Conservation (phyloP, 331 rosid species). For the Cydonia oblonga region DNA sequence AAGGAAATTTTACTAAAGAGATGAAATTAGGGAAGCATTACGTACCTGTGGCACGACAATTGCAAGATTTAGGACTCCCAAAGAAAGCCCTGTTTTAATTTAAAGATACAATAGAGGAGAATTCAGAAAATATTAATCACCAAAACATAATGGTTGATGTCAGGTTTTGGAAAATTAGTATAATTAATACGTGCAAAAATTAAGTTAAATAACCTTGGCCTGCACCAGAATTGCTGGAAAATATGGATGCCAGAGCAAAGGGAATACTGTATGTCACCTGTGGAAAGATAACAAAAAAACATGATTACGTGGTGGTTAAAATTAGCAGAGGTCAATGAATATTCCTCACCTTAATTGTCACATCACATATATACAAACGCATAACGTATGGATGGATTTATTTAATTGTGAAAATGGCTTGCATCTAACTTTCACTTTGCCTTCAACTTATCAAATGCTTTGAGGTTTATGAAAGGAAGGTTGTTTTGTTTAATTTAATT, state of each 20-base stretch:
- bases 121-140: not conserved
- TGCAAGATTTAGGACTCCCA: constrained; percentile 76
- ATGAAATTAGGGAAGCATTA: not conserved
- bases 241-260: constrained; percentile 79
- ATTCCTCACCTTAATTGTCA: too few species aligned
- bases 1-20: not conserved
- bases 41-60: constrained; percentile 68
- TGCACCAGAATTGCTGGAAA: constrained; percentile 53
- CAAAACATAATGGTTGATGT: not conserved
- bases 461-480: not conserved
- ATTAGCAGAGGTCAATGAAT: not conserved
- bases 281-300: not conserved
- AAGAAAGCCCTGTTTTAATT: constrained; percentile 52
- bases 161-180: not conserved
- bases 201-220: constrained; percentile 54
- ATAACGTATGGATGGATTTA: not conserved
- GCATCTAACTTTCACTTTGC: not conserved
- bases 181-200: not conserved
- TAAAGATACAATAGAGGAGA: not conserved
- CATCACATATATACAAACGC: not conserved
- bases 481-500: not conserved
- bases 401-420: not conserved
- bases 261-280: constrained; percentile 80
- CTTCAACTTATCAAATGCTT: not conserved
- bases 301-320: not conserved